Base-by-base conservation (phyloP, 805 yeast species). In the Schwanniomyces sp. region DNA sequence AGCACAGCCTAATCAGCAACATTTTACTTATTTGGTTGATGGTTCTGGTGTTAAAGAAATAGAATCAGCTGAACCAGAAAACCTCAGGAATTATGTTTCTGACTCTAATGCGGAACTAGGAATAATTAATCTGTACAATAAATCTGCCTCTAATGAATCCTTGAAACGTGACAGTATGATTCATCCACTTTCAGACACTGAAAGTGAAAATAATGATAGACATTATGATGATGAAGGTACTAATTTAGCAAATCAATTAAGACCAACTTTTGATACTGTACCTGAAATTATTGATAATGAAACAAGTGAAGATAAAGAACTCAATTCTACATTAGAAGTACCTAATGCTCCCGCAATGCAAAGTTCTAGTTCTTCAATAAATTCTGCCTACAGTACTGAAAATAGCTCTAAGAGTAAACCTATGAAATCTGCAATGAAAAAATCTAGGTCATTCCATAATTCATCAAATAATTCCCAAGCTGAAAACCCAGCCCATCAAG, bases 361-460 rank as follows among this genome's bases (percentile, higher is more conserved):
- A 10, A 60, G 65, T 42, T 62, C 70, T 2, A 59, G 63, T 5
- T 66, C 72, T 2, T 70, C 76, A 2, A 49, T 67, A 21, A 49
- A 61, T 34, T 70, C 72, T 0, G 56, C 12, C 48, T 49, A 56
- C 25, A 62, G 66, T 44, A 47, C n/a, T 37, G 5, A 54, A 46
- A 26, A 29, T 49, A n/a, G 30, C n/a, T 17, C 32, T 2, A n/a
- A 25, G 7, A 16, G 10, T 39, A 45, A 12, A 61, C 81, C 83
- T 12, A 74, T 74, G 54, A 72, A 77, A 67, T 78, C 84, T 1
- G 85, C 81, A 14, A 67, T 80, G 72, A 80, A 80, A 46, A 63
- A 61, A 44, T 58, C 74, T 1, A 50, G 56, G 8, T 57, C 70
- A 4, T 55, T 58, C 34, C 58, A 57, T 39, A 52, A 51, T 27